Conservation (phyloP, 768 basidiomycete genomes). For the Amanita pseudoporphyria region DNA sequence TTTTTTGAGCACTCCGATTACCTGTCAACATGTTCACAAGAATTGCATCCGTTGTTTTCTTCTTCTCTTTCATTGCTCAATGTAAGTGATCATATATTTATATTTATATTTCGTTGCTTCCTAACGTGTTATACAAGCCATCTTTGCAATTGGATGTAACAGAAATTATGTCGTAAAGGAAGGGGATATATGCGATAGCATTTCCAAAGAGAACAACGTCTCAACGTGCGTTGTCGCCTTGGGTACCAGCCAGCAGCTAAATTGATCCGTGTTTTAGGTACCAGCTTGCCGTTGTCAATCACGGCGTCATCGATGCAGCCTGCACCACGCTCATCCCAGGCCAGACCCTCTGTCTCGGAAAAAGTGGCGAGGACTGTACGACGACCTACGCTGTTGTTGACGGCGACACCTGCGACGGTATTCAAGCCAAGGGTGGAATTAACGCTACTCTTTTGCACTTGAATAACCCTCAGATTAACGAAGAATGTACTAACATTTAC, state of each 20-base stretch:
- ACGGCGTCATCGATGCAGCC: slow-evolving; percentile 30
- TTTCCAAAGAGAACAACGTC: slow-evolving; percentile 50
- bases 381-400: slow-evolving; percentile 45
- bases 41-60: slow-evolving; percentile 26
- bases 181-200: slow-evolving; percentile 59
- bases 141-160: slow-evolving; percentile 36
- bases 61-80: slow-evolving; percentile 29
- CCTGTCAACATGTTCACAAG: slow-evolving; percentile 12
- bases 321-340: slow-evolving; percentile 55
- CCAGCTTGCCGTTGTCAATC: slow-evolving; percentile 63
- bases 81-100: slow-evolving; percentile 18
- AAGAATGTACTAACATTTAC: slow-evolving; percentile 56
- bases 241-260: background rate
- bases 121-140: slow-evolving; percentile 13
- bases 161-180: slow-evolving; percentile 47
- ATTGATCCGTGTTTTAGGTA: slow-evolving; percentile 33
- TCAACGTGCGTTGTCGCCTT: slow-evolving; percentile 38
- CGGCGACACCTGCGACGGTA: slow-evolving; percentile 50
- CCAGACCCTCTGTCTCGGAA: slow-evolving; percentile 51
- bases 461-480: slow-evolving; percentile 72
- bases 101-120: background rate
- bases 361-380: slow-evolving; percentile 48
- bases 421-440: slow-evolving; percentile 30
- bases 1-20: slow-evolving; percentile 2
- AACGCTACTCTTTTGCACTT: slow-evolving; percentile 42